Evolutionary conservation across 2,329 filamentous ascomycete species (phyloP), one percentile per base, ranked within the genome.

Genomic region (Colletotrichum truncatum): DNA sequence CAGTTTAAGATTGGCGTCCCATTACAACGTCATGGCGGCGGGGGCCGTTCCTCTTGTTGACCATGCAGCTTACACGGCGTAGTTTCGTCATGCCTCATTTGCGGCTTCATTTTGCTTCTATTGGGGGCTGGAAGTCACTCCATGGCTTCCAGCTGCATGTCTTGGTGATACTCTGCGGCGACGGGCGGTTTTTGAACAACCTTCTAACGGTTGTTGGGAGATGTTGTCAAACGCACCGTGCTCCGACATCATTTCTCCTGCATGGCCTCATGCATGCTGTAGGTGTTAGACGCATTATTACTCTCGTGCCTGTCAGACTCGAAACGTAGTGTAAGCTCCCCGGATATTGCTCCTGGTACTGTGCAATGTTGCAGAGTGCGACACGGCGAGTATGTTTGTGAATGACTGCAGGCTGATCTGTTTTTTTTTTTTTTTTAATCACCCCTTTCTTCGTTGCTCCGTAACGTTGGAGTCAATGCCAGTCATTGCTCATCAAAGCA

Each of bases 1-100:
- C 36, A 18, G 3, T 56, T n/a, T 45, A 65, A 65, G 63, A 62
- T 56, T 66, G 57, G 57, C 49, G 63, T 66, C 45, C 63, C 49
- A 62, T 63, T 34, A 16, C 57, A 51, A 56, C 63, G 63, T 66
- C 63, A 66, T 66, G 46, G 49, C 23, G 49, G 41, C 41, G 23
- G 34, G 62, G 49, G 55, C 45, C 34, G 32, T 43, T 30, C 25
- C 23, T 54, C 57, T 36, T 36, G 21, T 61, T 43, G 41, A 51
- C 23, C 23, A 41, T 21, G 45, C 34, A 55, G 49, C 23, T 46
- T 49, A 46, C 39, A 26, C 30, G 36, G 46, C 39, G 55, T 48
- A 53, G 26, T 60, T 34, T 65, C 49, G 57, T 55, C 62, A 55
- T 55, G 57, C 41, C 41, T 55, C 49, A 55, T 21, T n/a, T 36